Conservation (phyloP, 2,329 filamentous ascomycete species). For the Cercospora nicotianae region DNA sequence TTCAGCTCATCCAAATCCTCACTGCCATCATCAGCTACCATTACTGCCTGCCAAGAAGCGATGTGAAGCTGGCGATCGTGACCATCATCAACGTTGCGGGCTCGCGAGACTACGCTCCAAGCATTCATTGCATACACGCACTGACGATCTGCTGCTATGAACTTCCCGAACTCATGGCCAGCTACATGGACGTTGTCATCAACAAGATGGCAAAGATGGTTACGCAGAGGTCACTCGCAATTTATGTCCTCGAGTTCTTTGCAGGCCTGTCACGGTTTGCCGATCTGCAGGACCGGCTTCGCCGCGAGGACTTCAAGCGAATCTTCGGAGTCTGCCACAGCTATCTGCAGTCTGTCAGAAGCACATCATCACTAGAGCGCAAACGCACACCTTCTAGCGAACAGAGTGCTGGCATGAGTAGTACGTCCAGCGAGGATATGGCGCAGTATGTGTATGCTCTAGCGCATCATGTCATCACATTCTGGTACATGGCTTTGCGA, state of each 20-base stretch:
- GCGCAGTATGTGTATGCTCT: constrained; percentile 79
- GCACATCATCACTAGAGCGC: constrained; percentile 40
- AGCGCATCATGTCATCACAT: constrained; percentile 92
- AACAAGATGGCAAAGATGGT: constrained; percentile 96
- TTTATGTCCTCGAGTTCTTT: constrained; percentile 96
- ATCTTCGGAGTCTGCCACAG: constrained; percentile 95
- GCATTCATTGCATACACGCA: constrained; percentile 91
- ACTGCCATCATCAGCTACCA: constrained; percentile 91
- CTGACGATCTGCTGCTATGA: constrained; percentile 94
- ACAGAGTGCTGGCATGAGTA: constrained; percentile 30
- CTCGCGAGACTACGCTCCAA: constrained; percentile 59
- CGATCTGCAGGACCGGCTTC: constrained; percentile 46
- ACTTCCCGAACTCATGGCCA: constrained; percentile 81
- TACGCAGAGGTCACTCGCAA: constrained; percentile 84
- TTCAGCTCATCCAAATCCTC: constrained; percentile 82
- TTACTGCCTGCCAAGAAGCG: constrained; percentile 74
- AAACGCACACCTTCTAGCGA: constrained; percentile 32
- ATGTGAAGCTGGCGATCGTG: constrained; percentile 81
- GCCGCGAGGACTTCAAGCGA: constrained; percentile 87
- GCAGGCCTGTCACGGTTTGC: constrained; percentile 82
- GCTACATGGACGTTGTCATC: constrained; percentile 79
- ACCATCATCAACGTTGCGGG: constrained; percentile 80
- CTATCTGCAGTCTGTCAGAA: constrained; percentile 82
- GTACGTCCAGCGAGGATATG: constrained; percentile 34
- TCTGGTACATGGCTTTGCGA: constrained; percentile 92